Evolutionary conservation across 441 rosid genomes (phyloP).

Genomic region (Hura crepitans): DNA sequence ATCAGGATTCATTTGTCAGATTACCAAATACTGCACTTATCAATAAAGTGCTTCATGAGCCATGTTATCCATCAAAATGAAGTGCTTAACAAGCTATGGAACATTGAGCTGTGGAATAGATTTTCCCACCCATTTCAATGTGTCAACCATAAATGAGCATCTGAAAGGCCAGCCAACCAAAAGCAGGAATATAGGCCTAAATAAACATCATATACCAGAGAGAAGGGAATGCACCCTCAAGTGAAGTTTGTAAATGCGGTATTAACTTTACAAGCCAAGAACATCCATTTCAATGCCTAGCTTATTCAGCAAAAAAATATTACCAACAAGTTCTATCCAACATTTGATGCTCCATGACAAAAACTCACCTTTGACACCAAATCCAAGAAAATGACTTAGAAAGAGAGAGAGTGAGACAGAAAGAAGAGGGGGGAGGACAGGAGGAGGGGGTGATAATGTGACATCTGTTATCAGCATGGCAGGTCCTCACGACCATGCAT

Average conservation of each 20-base stretch:
- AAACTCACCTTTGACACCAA: neutral
- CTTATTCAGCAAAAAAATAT: neutral
- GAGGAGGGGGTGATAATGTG: neutral
- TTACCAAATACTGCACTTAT: neutral
- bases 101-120: neutral
- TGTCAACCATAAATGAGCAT: constrained; percentile 3
- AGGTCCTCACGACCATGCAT: neutral
- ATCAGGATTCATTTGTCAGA: neutral
- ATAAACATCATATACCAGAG: neutral
- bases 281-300: neutral
- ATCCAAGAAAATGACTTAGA: neutral
- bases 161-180: neutral
- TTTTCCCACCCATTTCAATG: neutral
- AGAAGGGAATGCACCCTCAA: constrained; percentile 4
- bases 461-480: neutral
- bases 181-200: neutral
- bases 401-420: neutral
- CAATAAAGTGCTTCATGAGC: neutral
- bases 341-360: neutral
- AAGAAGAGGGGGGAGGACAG: too few species aligned
- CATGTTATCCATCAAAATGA: neutral
- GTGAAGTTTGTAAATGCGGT: neutral
- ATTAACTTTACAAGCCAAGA: constrained; percentile 2
- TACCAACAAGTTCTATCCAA: neutral
- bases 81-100: neutral